These are phyloP conservation scores for Thraustochytrium sp. DNA, from an alignment of 352 stramenopile genomes.

Conservation along the genomic window DNA sequence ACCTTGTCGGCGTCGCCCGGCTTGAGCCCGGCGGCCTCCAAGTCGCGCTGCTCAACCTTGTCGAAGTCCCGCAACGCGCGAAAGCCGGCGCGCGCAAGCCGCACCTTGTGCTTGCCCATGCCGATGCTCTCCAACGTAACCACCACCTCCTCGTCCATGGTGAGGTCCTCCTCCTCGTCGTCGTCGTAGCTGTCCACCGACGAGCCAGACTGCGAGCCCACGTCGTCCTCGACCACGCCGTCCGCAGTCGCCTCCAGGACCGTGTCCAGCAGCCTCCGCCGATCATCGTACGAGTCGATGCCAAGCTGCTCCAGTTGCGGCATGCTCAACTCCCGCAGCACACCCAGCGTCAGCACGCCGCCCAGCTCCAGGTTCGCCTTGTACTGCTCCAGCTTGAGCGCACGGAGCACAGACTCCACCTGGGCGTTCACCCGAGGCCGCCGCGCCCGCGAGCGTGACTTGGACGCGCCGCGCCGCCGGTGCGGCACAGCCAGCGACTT, in stretches of 20 bases:
- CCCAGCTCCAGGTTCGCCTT: not conserved
- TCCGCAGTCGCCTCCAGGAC: not conserved
- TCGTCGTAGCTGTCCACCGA: not conserved
- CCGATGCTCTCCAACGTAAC: not conserved
- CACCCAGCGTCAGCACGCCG: not conserved
- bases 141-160: not conserved
- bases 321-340: constrained; percentile 21
- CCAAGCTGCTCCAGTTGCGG: constrained; percentile 3
- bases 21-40: not conserved
- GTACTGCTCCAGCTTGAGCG: not conserved
- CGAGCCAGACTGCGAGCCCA: not conserved
- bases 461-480: no score
- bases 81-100: not conserved
- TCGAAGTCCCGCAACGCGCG: constrained; percentile 19
- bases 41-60: not conserved
- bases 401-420: not conserved
- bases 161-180: not conserved
- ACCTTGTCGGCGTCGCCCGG: not conserved
- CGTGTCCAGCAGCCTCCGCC: not conserved
- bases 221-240: no score
- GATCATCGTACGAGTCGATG: not conserved
- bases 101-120: not conserved
- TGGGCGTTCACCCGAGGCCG: no score
- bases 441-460: no score
- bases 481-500: not conserved